phyloP scores from a whole-genome alignment of 1,284 basidiomycete species.

The Stereum hirsutum region DNA sequence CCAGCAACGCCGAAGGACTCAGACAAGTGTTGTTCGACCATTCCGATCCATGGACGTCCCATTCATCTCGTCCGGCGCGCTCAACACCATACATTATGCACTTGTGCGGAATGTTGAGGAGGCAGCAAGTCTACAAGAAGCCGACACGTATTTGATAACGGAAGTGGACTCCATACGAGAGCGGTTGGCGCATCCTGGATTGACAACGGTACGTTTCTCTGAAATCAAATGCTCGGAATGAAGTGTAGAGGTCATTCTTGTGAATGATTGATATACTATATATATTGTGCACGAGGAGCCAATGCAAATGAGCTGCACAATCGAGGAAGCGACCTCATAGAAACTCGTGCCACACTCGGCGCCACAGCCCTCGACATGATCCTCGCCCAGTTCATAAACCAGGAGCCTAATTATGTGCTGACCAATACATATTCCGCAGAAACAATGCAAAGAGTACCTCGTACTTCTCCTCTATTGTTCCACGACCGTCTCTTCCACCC shows the following conservation, averaged over 20 bases:
- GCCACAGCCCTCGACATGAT: too few species aligned
- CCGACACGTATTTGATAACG: slow-evolving; percentile 45
- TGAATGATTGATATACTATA: slow-evolving; percentile 4
- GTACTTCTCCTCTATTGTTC: slow-evolving; percentile 63
- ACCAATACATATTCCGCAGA: too few species aligned
- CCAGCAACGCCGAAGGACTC: background rate
- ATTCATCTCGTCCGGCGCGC: slow-evolving; percentile 65
- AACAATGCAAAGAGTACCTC: slow-evolving; percentile 49
- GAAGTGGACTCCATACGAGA: slow-evolving; percentile 50
- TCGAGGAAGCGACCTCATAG: too few species aligned
- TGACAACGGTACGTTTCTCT: slow-evolving; percentile 41
- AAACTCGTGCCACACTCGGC: too few species aligned
- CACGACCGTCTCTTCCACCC: slow-evolving; percentile 34
- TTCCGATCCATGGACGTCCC: slow-evolving; percentile 58
- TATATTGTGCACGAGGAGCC: slow-evolving; percentile 10
- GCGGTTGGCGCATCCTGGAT: slow-evolving; percentile 34
- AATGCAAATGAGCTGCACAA: too few species aligned
- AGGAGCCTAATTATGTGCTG: too few species aligned
- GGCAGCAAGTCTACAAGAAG: slow-evolving; percentile 39
- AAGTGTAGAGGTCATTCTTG: too few species aligned
- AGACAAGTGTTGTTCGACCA: too few species aligned
- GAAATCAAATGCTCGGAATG: too few species aligned
- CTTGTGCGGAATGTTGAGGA: slow-evolving; percentile 64
- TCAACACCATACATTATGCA: slow-evolving; percentile 62
- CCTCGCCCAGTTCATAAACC: too few species aligned